Base-by-base conservation (phyloP, 2,329 filamentous ascomycete species). In the Monosporascus sp. region DNA sequence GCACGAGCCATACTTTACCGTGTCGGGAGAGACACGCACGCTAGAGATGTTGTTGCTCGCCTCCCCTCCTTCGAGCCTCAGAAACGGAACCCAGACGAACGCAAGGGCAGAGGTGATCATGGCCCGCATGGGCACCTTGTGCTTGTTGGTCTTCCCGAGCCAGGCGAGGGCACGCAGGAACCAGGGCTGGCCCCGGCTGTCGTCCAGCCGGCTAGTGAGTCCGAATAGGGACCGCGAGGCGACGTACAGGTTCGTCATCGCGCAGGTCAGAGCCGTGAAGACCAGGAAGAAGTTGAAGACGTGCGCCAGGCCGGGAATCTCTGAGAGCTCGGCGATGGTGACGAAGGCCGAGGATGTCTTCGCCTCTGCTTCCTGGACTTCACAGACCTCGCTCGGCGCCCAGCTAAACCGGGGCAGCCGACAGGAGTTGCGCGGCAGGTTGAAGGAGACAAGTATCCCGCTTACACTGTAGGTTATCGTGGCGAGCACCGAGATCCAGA, bases 81-180 rank as follows among this genome's bases (percentile, higher is more conserved):
- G 53, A 47, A 74, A 74, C 2, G 72, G 72, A 9, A 74, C 66
- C 72, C 72, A 75, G 50, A 65, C 62, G 49, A 75, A 73, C n/a
- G 60, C 59, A 5, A 71, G 47, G 2, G 69, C 65, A 2, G 72
- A 73, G 20, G 72, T 59, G 7, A 72, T 57, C 57, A 74, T 66
- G 2, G 72, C 70, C 2, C 69, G 62, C 48, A 71, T 61, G 1
- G 72, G 71, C 7, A 74, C 70, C 25, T 62, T 63, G 37, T 58
- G 57, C 4, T 56, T 54, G 38, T 67, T 68, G 1, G 65, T 70
- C 51, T 59, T 62, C 2, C 66, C 67, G 22, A 70, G 62, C 55
- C 60, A 68, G 1, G 66, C 63, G n/a, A 70, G 55, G 1, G 59
- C 37, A 6, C 61, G 60, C 35, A 66, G 31, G n/a, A 58, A 55